phyloP scores from a whole-genome alignment of 2,329 filamentous ascomycete species.

The Aureobasidium melanogenum region DNA sequence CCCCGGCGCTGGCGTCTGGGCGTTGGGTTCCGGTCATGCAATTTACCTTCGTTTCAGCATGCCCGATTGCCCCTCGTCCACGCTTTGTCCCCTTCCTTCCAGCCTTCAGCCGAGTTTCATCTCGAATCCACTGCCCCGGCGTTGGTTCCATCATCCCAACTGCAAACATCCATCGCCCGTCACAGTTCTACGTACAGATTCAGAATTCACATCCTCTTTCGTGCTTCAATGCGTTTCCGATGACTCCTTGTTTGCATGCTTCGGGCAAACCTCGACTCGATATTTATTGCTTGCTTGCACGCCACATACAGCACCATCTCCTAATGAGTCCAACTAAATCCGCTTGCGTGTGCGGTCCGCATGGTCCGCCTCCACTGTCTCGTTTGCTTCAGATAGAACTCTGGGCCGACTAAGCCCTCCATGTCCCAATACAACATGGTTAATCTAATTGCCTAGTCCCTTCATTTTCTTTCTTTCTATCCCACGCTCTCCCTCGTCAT shows the following conservation, averaged over 20 bases:
- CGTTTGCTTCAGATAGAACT: conserved; percentile 10
- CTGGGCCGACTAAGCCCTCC: neutral
- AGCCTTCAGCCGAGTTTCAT: conserved; percentile 9
- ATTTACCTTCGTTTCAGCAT: conserved; percentile 11
- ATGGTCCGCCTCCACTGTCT: conserved; percentile 9
- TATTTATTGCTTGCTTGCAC: neutral
- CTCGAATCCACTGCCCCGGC: neutral
- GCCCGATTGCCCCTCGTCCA: neutral
- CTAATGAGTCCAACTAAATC: neutral
- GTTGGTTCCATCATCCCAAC: neutral
- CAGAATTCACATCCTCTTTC: neutral
- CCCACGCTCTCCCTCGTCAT: neutral
- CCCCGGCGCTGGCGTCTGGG: neutral
- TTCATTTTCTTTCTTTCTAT: conserved; percentile 9
- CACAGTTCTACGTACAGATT: neutral
- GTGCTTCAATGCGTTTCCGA: neutral
- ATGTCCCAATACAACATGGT: neutral
- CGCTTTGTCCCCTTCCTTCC: neutral
- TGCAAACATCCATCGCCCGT: neutral
- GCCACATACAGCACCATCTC: conserved; percentile 4
- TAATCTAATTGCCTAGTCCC: conserved; percentile 7
- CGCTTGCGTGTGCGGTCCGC: conserved; percentile 9
- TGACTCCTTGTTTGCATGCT: neutral
- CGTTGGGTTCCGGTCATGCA: neutral
- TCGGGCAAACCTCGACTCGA: neutral